Evolutionary conservation across 1,284 basidiomycete species (phyloP), one percentile per base, ranked within the genome.

Genomic region (Cerioporus squamosus): DNA sequence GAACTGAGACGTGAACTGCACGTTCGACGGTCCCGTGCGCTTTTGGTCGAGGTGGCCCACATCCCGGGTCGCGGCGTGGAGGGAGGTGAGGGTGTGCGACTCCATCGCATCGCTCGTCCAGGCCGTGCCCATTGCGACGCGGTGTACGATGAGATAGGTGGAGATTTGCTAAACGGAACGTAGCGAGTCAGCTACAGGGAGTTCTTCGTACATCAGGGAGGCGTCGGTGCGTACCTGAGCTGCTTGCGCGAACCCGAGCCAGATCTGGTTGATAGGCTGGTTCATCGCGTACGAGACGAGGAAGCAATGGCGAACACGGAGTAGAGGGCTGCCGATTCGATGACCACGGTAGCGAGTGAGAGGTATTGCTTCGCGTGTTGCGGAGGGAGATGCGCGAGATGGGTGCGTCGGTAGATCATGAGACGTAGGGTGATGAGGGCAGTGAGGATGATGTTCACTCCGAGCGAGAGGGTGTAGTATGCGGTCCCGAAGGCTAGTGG

Each of bases 371-470:
- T 67, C 17, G 70, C 75, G 59, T 79, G 72, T 5, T 73, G 74
- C 6, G 66, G 53, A 0, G 75, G 71, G 26, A 80, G 68, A 17
- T 65, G 62, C 17, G 64, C 55, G 44, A 73, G 59, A 46, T 77
- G 59, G 51, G 61, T 62, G 44, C 72, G 71, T 23, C 78, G 76
- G 55, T 76, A 77, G 24, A 73, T 45, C 36, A 77, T 55, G 9
- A 81, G 73, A 5, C 78, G 75, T 6, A 66, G 49, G 31, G 71
- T 68, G 62, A 82, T 81, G 44, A 81, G 72, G 12, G 76, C 55
- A 0, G 80, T 80, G 44, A 80, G 70, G 47, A 81, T 61, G 62
- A 81, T 76, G 69, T 81, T 81, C 44, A 76, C 68, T 29, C 75
- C 69, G 45, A 82, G 70, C 9, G 79, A 81, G 47, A 80, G 74